These are phyloP conservation scores for Fusarium sp. DNA, from an alignment of 2,329 filamentous ascomycete species.

Conservation along the genomic window DNA sequence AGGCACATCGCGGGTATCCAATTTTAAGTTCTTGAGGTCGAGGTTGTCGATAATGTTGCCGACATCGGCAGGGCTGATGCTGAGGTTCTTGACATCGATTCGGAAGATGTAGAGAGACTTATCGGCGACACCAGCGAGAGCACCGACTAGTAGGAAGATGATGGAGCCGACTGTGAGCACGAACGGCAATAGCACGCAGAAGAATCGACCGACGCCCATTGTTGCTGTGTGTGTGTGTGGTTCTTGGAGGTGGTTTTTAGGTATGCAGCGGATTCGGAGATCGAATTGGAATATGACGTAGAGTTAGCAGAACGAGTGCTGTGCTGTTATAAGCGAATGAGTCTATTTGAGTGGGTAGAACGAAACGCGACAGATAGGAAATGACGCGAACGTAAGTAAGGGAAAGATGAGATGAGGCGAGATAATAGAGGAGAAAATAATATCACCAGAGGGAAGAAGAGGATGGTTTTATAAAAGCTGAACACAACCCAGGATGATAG, in stretches of 20 bases:
- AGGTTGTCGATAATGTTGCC: constrained; percentile 49
- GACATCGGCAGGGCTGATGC: constrained; percentile 47
- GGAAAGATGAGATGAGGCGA: constrained; percentile 13
- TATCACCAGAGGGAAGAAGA: constrained; percentile 17
- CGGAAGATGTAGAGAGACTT: constrained; percentile 67
- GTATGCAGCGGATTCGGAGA: constrained; percentile 7
- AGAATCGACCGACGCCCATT: constrained; percentile 76
- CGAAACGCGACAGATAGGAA: not conserved
- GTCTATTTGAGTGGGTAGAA: constrained; percentile 15
- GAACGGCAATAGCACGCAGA: constrained; percentile 90
- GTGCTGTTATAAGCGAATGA: constrained; percentile 24
- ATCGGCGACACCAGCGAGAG: constrained; percentile 64
- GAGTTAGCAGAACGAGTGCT: constrained; percentile 25
- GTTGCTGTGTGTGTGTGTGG: constrained; percentile 12
- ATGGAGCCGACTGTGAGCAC: constrained; percentile 80
- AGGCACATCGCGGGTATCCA: constrained; percentile 38
- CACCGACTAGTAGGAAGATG: constrained; percentile 70
- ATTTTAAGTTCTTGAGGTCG: constrained; percentile 25
- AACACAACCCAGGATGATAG: not conserved
- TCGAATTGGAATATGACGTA: constrained; percentile 38
- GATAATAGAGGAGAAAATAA: not conserved
- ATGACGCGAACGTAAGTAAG: constrained; percentile 17
- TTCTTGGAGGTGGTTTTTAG: not conserved
- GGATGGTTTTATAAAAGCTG: constrained; percentile 37
- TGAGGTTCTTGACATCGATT: constrained; percentile 70